A percentile compares a stretch with the other conserved stretches of the same genome.
These are phyloP conservation scores for Sclerotinia trifoliorum DNA, from an alignment of 2,329 filamentous ascomycete species.

Conservation along the genomic window DNA sequence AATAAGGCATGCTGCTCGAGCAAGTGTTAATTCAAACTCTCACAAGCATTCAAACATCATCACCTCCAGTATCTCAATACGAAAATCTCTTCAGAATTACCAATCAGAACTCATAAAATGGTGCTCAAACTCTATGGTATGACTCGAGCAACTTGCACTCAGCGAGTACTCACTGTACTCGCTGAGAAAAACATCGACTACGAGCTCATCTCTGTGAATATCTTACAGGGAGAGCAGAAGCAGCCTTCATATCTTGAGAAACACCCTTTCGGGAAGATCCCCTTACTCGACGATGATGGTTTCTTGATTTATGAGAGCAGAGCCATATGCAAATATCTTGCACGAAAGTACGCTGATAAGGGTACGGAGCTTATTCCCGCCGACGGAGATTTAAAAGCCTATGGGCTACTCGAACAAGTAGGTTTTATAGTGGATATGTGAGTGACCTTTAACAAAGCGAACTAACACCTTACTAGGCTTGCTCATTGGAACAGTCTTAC, in stretches of 20 bases:
- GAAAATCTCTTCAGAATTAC: background rate
- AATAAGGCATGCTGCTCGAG: background rate
- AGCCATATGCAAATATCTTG: constrained; percentile 39
- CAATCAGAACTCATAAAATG: constrained; percentile 32
- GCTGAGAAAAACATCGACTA: constrained; percentile 37
- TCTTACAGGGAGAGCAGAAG: constrained; percentile 36
- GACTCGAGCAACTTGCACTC: constrained; percentile 34
- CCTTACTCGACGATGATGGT: constrained; percentile 41
- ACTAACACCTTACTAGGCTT: background rate
- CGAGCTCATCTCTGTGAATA: constrained; percentile 36
- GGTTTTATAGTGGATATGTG: background rate
- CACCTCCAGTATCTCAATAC: background rate
- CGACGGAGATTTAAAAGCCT: constrained; percentile 32
- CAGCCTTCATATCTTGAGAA: constrained; percentile 27
- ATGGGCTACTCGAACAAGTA: constrained; percentile 29
- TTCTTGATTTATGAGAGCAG: constrained; percentile 35
- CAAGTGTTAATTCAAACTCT: background rate
- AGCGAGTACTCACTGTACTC: constrained; percentile 37
- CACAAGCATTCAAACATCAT: constrained; percentile 9
- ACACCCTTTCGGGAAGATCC: constrained; percentile 42
- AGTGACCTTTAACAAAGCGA: too few relatives aligned
- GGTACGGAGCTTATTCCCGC: constrained; percentile 35
- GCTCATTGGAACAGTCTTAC: constrained; percentile 3
- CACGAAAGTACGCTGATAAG: constrained; percentile 38
- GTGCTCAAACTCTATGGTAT: constrained; percentile 40